phyloP scores from a whole-genome alignment of 257 asterid genomes.

The Fraxinus anomala region DNA sequence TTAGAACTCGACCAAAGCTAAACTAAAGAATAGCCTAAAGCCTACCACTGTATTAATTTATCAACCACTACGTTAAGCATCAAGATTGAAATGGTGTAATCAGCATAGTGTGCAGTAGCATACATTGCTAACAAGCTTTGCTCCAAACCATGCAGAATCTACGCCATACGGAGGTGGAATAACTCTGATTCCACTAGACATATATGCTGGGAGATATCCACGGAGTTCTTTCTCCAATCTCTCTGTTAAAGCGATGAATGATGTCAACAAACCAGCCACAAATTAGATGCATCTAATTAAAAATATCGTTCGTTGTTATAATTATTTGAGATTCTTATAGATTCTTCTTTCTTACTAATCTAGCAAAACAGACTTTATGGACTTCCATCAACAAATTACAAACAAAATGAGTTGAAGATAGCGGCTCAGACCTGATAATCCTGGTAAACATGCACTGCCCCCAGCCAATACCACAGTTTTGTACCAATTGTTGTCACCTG shows the following conservation, averaged over 20 bases:
- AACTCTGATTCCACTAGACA: slow-evolving; percentile 68
- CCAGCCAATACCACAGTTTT: slow-evolving; percentile 85
- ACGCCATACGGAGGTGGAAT: slow-evolving; percentile 81
- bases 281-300: slow-evolving; percentile 9
- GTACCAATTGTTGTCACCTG: slow-evolving; percentile 76
- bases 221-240: slow-evolving; percentile 82
- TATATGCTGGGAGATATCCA: slow-evolving; percentile 47
- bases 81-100: background rate
- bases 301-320: background rate
- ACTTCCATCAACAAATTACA: slow-evolving; percentile 6
- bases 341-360: slow-evolving; percentile 17
- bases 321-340: background rate
- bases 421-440: slow-evolving; percentile 73
- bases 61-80: background rate
- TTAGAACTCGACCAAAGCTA: background rate
- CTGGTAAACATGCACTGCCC: slow-evolving; percentile 94
- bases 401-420: slow-evolving; percentile 11
- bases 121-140: slow-evolving; percentile 90
- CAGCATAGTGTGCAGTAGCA: slow-evolving; percentile 27
- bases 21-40: background rate
- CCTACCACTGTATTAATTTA: background rate
- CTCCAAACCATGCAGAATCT: slow-evolving; percentile 96
- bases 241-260: slow-evolving; percentile 48
- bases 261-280: slow-evolving; percentile 24
- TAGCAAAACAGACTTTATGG: slow-evolving; percentile 16